Evolutionary conservation across 257 asterid species (phyloP), one percentile per base, ranked within the genome.

Genomic region (Hygrophila difformis): DNA sequence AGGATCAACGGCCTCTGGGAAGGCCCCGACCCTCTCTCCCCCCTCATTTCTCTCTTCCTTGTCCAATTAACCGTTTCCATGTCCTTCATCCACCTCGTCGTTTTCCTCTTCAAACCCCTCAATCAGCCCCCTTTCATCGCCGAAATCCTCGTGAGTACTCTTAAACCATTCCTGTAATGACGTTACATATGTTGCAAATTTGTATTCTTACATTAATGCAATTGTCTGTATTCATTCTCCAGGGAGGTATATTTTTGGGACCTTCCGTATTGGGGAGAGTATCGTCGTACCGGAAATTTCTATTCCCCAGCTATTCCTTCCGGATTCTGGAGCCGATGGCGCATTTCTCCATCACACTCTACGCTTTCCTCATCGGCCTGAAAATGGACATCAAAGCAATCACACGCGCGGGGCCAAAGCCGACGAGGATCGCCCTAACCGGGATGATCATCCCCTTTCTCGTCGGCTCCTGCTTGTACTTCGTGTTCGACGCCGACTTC

Each of bases 1-100:
- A 58, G 99, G 66, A 57, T 76, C 41, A 91, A 85, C 55, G 99
- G 99, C 3, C 82, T 91, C 7, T 91, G 99, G 99, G 95, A 86
- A 57, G 93, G 94, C 1, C 96, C 96, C 11, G 79, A 86, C 56
- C 99, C 99, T 2, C 65, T 82, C 43, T 57, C 72, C 1, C 96
- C 99, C 65, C 75, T 80, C 67, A 76, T 91, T 9, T 87, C 96
- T 58, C 93, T 86, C 71, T 86, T 91, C 73, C 64, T 91, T 55
- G 15, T 75, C 55, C 93, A 91, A 63, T 68, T 91, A 6, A 74
- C 83, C 0, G 5, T 80, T 8, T 76, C 94, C 40, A 72, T 91
- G 42, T 38, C 56, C 54, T 28, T 68, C 55, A 69, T 73, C 42
- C 86, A 87, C 47, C 44, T 80, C 42, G 57, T 72, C 44, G 67